These are phyloP conservation scores for Starmerella sp. DNA, from an alignment of 805 yeast species.

Conservation along the genomic window DNA sequence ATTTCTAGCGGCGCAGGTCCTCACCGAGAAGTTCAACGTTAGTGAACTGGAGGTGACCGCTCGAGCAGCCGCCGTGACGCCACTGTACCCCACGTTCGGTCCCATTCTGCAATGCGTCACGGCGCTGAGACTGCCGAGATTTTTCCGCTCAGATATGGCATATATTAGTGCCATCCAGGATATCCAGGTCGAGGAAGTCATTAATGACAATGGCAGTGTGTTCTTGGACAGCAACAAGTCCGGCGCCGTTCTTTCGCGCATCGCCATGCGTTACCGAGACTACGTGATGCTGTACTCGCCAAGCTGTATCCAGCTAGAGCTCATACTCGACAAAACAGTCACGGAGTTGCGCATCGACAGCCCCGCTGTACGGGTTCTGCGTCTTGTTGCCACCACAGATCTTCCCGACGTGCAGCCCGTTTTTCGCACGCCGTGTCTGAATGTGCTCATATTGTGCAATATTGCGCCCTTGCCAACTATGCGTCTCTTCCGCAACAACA, in stretches of 20 bases:
- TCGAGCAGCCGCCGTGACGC: conserved; percentile 4
- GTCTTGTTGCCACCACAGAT: conserved; percentile 14
- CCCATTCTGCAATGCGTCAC: conserved; percentile 4
- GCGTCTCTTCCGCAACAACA: conserved; percentile 2
- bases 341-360: conserved; percentile 6
- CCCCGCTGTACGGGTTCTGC: conserved; percentile 11
- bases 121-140: conserved; percentile 6
- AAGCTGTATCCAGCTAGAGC: conserved; percentile 12
- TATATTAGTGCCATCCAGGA: not conserved
- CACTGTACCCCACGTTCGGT: not conserved
- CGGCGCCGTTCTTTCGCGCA: not conserved
- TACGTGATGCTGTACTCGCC: conserved; percentile 14
- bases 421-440: conserved; percentile 15
- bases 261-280: conserved; percentile 7
- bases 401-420: conserved; percentile 9
- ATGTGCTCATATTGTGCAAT: conserved; percentile 17
- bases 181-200: conserved; percentile 6
- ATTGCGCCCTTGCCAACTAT: conserved; percentile 14
- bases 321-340: conserved; percentile 2
- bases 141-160: conserved; percentile 5
- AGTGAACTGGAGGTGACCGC: conserved; percentile 7
- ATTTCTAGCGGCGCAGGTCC: conserved; percentile 5
- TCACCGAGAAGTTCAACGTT: conserved; percentile 3
- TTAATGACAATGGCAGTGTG: conserved; percentile 7
- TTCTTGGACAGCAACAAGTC: not conserved